A percentile compares a stretch with the other conserved stretches of the same genome.
phyloP scores from a whole-genome alignment of 2,329 filamentous ascomycete genomes.

The Colletotrichum karsti region DNA sequence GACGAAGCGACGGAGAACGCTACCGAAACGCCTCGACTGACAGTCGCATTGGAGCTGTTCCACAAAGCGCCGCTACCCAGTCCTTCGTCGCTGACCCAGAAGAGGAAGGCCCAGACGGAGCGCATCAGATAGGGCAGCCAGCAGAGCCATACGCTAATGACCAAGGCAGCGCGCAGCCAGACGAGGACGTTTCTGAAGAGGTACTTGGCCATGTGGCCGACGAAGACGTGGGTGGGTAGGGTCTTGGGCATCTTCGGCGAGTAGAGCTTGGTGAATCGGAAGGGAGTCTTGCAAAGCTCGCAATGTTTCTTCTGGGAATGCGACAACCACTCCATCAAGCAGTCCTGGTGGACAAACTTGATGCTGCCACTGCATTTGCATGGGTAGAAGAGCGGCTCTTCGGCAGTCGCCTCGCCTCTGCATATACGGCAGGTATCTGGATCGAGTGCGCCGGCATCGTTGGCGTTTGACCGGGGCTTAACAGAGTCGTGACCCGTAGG shows the following conservation, averaged over 20 bases:
- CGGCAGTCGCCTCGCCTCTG: slow-evolving; percentile 81
- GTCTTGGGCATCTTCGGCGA: slow-evolving; percentile 90
- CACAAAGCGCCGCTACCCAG: slow-evolving; percentile 47
- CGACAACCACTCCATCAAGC: slow-evolving; percentile 97
- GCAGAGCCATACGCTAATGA: slow-evolving; percentile 87
- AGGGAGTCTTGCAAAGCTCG: slow-evolving; percentile 98
- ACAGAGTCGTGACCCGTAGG: neutral
- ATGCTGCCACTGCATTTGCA: slow-evolving; percentile 99
- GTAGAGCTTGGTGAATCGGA: slow-evolving; percentile 98
- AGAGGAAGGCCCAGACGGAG: slow-evolving; percentile 90
- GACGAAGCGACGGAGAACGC: slow-evolving; percentile 32
- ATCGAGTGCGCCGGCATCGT: slow-evolving; percentile 46
- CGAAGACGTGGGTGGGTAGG: slow-evolving; percentile 82
- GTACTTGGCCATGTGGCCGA: slow-evolving; percentile 81
- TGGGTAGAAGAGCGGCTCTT: slow-evolving; percentile 93
- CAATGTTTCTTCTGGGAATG: slow-evolving; percentile 99
- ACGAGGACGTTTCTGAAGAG: slow-evolving; percentile 75
- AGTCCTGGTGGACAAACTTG: slow-evolving; percentile 97
- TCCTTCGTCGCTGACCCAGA: slow-evolving; percentile 91
- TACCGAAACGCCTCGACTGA: slow-evolving; percentile 19
- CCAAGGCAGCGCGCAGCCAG: slow-evolving; percentile 81
- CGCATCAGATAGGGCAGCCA: slow-evolving; percentile 92
- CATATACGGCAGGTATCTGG: slow-evolving; percentile 96
- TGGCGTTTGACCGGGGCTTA: slow-evolving; percentile 12
- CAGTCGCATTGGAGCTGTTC: slow-evolving; percentile 25